These are phyloP conservation scores for Colletotrichum costaricense DNA, from an alignment of 2,329 filamentous ascomycete species.

Conservation along the genomic window DNA sequence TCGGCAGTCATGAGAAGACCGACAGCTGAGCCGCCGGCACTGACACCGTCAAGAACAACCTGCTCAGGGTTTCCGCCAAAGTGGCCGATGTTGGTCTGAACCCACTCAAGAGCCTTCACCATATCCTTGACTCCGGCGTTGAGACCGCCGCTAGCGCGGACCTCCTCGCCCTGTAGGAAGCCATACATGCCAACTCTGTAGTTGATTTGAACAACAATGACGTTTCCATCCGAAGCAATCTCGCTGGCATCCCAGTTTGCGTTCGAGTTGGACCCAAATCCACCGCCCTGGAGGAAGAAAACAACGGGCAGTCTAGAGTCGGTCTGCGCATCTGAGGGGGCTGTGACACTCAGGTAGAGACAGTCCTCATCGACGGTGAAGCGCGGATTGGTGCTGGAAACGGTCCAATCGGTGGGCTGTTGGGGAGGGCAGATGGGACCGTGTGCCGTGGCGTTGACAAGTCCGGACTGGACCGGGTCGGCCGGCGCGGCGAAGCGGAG, in stretches of 20 bases:
- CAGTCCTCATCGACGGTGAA: conserved; percentile 69
- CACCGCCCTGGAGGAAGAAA: conserved; percentile 69
- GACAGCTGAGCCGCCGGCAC: conserved; percentile 75
- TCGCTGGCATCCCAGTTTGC: conserved; percentile 69
- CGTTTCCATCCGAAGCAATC: conserved; percentile 68
- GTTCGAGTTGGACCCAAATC: conserved; percentile 63
- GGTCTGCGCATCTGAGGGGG: conserved; percentile 63
- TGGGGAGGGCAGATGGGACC: conserved; percentile 46
- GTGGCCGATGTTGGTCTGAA: conserved; percentile 71
- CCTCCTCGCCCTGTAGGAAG: conserved; percentile 63
- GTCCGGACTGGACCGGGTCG: conserved; percentile 56
- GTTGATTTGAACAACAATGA: conserved; percentile 79
- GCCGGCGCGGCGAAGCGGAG: conserved; percentile 76
- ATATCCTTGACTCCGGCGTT: conserved; percentile 37
- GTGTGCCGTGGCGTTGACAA: conserved; percentile 61
- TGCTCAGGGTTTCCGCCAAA: conserved; percentile 78
- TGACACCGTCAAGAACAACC: conserved; percentile 76
- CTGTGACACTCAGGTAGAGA: conserved; percentile 74
- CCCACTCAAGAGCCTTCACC: conserved; percentile 74
- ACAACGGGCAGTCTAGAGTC: conserved; percentile 72
- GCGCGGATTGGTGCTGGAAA: conserved; percentile 13
- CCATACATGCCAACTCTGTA: conserved; percentile 82
- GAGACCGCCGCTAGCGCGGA: conserved; percentile 26
- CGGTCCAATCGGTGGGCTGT: conserved; percentile 36
- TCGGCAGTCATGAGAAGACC: conserved; percentile 71